phyloP scores from a whole-genome alignment of 257 asterid genomes.

The Scutellaria barbata region DNA sequence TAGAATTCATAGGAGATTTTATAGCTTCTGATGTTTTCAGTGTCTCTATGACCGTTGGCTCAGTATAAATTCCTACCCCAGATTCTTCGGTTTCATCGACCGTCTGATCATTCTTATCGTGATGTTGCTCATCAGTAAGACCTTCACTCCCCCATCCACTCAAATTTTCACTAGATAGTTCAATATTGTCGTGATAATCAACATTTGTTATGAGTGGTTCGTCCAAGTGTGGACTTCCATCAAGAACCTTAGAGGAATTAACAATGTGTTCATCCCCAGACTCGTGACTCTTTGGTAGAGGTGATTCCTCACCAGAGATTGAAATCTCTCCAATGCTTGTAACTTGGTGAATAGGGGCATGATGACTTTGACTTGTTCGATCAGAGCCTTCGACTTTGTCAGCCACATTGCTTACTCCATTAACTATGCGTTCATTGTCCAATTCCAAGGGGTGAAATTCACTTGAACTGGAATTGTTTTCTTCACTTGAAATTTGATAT shows the following conservation, averaged over 20 bases:
- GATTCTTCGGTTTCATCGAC: conserved; percentile 32
- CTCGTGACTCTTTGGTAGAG: conserved; percentile 21
- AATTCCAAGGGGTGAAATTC: conserved; percentile 37
- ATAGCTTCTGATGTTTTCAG: conserved; percentile 33
- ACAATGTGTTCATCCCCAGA: conserved; percentile 38
- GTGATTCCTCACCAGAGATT: conserved; percentile 7
- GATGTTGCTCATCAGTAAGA: conserved; percentile 27
- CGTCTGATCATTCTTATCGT: conserved; percentile 27
- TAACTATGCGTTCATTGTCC: conserved; percentile 34
- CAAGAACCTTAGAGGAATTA: conserved; percentile 33
- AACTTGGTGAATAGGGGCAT: conserved; percentile 34
- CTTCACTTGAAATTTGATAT: conserved; percentile 40
- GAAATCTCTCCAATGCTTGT: conserved; percentile 31
- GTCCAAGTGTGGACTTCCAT: conserved; percentile 30
- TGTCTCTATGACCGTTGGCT: conserved; percentile 34
- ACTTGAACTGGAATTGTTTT: conserved; percentile 37
- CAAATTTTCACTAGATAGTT: conserved; percentile 23
- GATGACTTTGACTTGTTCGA: conserved; percentile 31
- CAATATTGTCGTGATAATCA: conserved; percentile 36
- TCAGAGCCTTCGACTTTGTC: conserved; percentile 36
- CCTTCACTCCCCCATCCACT: conserved; percentile 34
- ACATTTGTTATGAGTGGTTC: conserved; percentile 19
- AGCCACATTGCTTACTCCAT: conserved; percentile 30
- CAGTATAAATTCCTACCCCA: conserved; percentile 30
- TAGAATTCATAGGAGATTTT: conserved; percentile 30